Percentiles rank a stretch among this genome's conserved stretches.
These are phyloP conservation scores for Candida peoriensis DNA, from an alignment of 805 yeast genomes.

Conservation along the genomic window DNA sequence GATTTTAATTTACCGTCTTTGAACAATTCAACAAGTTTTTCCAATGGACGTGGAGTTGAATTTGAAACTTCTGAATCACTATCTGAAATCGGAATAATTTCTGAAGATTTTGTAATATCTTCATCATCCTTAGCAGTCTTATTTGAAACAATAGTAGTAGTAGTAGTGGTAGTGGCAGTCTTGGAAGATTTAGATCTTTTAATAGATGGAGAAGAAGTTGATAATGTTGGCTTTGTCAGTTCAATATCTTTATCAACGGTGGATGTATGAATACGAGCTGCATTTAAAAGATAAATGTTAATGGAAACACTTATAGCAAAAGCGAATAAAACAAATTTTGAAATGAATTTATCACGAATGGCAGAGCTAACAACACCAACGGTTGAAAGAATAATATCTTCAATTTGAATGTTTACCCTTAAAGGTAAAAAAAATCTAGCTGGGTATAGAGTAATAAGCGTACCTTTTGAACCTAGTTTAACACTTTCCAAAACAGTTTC, in stretches of 20 bases:
- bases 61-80: slow-evolving; percentile 34
- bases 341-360: slow-evolving; percentile 73
- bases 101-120: slow-evolving; percentile 19
- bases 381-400: slow-evolving; percentile 50
- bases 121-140: slow-evolving; percentile 10
- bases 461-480: slow-evolving; percentile 39
- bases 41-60: slow-evolving; percentile 44
- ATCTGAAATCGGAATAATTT: slow-evolving; percentile 25
- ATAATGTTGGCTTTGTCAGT: slow-evolving; percentile 26
- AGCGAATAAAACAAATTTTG: slow-evolving; percentile 69
- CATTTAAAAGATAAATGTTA: slow-evolving; percentile 81
- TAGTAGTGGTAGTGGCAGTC: slow-evolving; percentile 30
- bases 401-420: slow-evolving; percentile 50
- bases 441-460: slow-evolving; percentile 54
- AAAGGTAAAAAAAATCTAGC: slow-evolving; percentile 54
- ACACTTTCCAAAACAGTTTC: slow-evolving; percentile 20
- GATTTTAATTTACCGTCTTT: slow-evolving; percentile 68
- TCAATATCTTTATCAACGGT: slow-evolving; percentile 24
- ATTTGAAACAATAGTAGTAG: slow-evolving; percentile 25
- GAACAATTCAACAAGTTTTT: slow-evolving; percentile 55
- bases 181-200: no score
- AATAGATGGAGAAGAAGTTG: no score
- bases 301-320: slow-evolving; percentile 72
- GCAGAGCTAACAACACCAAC: slow-evolving; percentile 58
- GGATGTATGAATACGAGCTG: slow-evolving; percentile 62